Percentiles rank a stretch among this genome's conserved stretches.
phyloP scores from a whole-genome alignment of 306 rosid species.

The Trichosanthes truncata region DNA sequence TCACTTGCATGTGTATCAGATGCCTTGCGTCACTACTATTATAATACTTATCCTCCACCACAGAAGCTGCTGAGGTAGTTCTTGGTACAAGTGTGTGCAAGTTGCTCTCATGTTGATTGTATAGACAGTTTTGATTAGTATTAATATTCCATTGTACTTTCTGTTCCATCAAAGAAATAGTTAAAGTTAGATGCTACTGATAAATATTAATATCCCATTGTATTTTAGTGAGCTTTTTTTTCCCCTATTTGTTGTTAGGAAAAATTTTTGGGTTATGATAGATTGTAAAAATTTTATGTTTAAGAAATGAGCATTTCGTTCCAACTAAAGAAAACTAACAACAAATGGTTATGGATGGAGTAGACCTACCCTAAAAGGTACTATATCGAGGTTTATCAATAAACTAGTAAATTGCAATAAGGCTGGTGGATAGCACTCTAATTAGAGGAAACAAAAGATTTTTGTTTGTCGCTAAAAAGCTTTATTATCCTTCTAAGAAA shows the following conservation, averaged over 20 bases:
- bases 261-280: not conserved
- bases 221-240: not conserved
- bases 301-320: not conserved
- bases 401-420: not conserved
- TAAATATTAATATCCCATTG: not conserved
- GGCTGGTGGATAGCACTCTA: not conserved
- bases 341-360: not conserved
- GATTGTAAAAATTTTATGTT: not conserved
- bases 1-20: constrained; percentile 88
- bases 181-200: not conserved
- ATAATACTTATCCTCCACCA: constrained; percentile 83
- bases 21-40: constrained; percentile 95
- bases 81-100: constrained; percentile 12
- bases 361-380: not conserved
- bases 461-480: not conserved
- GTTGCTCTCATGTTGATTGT: not conserved
- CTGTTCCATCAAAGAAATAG: not conserved
- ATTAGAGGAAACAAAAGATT: not conserved
- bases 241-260: not conserved
- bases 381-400: not conserved
- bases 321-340: not conserved
- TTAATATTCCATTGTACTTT: not conserved
- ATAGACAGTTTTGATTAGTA: not conserved
- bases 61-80: constrained; percentile 93
- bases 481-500: not conserved